These are phyloP conservation scores for Penicillium griseofulvum DNA, from an alignment of 2,329 filamentous ascomycete species.

Conservation along the genomic window DNA sequence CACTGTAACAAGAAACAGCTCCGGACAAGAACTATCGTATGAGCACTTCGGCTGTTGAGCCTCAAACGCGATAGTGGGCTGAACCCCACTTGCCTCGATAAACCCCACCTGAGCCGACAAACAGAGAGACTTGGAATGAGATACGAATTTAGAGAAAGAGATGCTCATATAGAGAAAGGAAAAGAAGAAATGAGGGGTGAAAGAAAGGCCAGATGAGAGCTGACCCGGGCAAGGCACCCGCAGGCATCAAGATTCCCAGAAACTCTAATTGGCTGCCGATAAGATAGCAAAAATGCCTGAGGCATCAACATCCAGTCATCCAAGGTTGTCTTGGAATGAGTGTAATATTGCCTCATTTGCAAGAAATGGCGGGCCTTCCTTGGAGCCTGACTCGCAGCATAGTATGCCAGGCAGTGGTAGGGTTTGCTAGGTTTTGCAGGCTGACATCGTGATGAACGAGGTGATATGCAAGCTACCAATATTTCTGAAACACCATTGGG, in stretches of 20 bases:
- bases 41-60: conserved; percentile 1
- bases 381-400: not conserved
- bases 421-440: not conserved
- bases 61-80: conserved; percentile 6
- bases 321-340: not conserved
- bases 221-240: conserved; percentile 16
- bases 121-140: not conserved
- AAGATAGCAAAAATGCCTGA: not conserved
- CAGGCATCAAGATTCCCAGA: conserved; percentile 31
- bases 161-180: not conserved
- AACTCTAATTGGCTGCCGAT: conserved; percentile 20
- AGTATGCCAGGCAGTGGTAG: not conserved
- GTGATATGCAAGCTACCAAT: not conserved
- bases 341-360: not conserved
- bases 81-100: conserved; percentile 11
- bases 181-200: conserved; percentile 10
- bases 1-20: not conserved
- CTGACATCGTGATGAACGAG: not conserved
- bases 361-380: not conserved
- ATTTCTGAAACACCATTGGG: not conserved
- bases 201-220: conserved; percentile 6
- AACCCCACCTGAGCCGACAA: not conserved
- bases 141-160: not conserved
- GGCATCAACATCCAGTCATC: not conserved
- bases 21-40: not conserved